Evolutionary conservation across 2,329 filamentous ascomycete species (phyloP).

Genomic region (Catunica adiposa): DNA sequence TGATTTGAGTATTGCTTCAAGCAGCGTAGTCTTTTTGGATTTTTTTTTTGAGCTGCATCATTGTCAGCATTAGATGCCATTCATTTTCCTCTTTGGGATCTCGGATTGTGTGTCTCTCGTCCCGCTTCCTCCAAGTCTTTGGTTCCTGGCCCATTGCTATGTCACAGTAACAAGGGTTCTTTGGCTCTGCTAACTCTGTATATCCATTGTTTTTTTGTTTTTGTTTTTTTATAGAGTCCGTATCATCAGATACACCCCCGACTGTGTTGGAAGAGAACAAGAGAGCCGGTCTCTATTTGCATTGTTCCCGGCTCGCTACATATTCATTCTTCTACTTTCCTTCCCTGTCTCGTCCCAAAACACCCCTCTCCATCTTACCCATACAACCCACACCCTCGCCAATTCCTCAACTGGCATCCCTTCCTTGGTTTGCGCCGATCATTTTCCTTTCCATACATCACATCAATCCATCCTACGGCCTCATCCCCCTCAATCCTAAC

Average conservation of each 20-base stretch:
- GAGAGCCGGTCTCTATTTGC: not conserved
- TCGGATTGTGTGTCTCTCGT: not conserved
- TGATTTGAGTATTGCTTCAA: not conserved
- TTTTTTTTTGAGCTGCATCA: too few relatives aligned
- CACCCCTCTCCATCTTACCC: not conserved
- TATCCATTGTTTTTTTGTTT: not conserved
- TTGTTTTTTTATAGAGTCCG: not conserved
- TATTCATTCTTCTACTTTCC: constrained; percentile 1
- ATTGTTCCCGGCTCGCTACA: not conserved
- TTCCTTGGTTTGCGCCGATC: not conserved
- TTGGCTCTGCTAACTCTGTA: not conserved
- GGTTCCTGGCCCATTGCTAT: not conserved
- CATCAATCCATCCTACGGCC: not conserved
- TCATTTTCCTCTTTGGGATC: not conserved
- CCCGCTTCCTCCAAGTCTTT: not conserved
- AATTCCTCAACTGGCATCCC: not conserved
- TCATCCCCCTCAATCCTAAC: not conserved
- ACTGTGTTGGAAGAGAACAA: not conserved
- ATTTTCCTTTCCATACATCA: not conserved
- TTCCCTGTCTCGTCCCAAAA: not conserved
- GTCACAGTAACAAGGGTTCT: not conserved
- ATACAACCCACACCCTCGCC: not conserved
- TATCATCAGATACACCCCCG: not conserved
- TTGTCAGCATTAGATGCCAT: not conserved
- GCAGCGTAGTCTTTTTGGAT: too few relatives aligned